Conservation (phyloP, 495 filamentous ascomycete species). For the Massariosphaeria phaeospora region DNA sequence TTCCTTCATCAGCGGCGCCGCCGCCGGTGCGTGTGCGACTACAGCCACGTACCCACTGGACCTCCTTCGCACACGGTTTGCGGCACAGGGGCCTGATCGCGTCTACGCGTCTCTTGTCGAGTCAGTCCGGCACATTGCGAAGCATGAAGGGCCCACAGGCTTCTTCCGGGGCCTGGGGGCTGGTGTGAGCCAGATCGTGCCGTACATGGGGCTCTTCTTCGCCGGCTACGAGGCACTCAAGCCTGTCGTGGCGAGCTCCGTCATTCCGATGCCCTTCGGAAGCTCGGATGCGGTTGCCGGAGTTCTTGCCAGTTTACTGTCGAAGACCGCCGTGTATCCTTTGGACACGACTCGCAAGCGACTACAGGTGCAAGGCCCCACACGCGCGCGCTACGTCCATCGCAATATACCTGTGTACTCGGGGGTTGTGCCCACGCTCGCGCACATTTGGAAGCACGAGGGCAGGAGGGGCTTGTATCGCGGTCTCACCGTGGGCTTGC, state of each 20-base stretch:
- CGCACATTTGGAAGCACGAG: slow-evolving; percentile 63
- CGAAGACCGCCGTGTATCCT: slow-evolving; percentile 88
- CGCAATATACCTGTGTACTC: slow-evolving; percentile 81
- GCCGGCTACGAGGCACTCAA: slow-evolving; percentile 70
- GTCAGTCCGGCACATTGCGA: slow-evolving; percentile 66
- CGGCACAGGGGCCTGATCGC: slow-evolving; percentile 80
- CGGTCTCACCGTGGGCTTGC: slow-evolving; percentile 77
- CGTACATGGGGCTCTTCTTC: slow-evolving; percentile 97
- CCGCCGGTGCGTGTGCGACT: slow-evolving; percentile 75
- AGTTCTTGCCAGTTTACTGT: slow-evolving; percentile 66
- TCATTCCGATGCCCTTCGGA: slow-evolving; percentile 49
- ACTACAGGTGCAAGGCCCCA: slow-evolving; percentile 93
- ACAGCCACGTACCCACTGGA: slow-evolving; percentile 87
- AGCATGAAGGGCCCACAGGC: slow-evolving; percentile 65
- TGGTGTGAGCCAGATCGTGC: slow-evolving; percentile 78
- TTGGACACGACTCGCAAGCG: slow-evolving; percentile 91
- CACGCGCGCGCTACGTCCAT: slow-evolving; percentile 68
- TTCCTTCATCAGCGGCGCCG: slow-evolving; percentile 74
- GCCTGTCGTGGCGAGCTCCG: slow-evolving; percentile 47
- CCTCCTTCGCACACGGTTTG: slow-evolving; percentile 88
- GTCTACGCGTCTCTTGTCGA: slow-evolving; percentile 66
- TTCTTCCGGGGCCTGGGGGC: slow-evolving; percentile 85
- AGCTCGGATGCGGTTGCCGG: slow-evolving; percentile 78
- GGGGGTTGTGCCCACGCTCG: slow-evolving; percentile 56
- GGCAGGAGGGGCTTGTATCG: slow-evolving; percentile 79